These are phyloP conservation scores for Oryza glumipatula DNA, from an alignment of 176 grass and related monocot species.

Conservation along the genomic window DNA sequence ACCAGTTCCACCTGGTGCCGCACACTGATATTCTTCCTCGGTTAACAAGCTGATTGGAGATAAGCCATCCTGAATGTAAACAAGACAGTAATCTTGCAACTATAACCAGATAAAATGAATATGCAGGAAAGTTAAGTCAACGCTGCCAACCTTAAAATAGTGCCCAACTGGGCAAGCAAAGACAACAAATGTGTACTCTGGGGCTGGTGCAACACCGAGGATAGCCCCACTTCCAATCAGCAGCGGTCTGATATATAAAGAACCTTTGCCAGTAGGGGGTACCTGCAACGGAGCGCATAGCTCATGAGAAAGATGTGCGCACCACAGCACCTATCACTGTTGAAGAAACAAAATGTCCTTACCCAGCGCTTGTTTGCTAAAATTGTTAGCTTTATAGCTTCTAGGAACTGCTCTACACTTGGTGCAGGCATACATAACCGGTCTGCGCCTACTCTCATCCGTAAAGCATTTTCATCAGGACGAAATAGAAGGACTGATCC, in stretches of 20 bases:
- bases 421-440: slow-evolving; percentile 88
- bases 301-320: slow-evolving; percentile 19
- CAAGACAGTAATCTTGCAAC: slow-evolving; percentile 9
- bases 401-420: slow-evolving; percentile 73
- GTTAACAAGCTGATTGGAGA: slow-evolving; percentile 84
- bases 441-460: slow-evolving; percentile 72
- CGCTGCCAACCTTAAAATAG: slow-evolving; percentile 78
- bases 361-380: slow-evolving; percentile 91
- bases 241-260: slow-evolving; percentile 86
- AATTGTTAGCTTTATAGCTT: slow-evolving; percentile 76
- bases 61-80: slow-evolving; percentile 71
- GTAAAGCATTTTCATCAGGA: slow-evolving; percentile 70
- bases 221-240: slow-evolving; percentile 82
- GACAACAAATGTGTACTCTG: slow-evolving; percentile 80
- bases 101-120: slow-evolving; percentile 15
- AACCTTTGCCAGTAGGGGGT: slow-evolving; percentile 84
- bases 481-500: slow-evolving; percentile 80
- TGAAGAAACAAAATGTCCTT: slow-evolving; percentile 41
- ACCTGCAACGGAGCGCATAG: slow-evolving; percentile 51
- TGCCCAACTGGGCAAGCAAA: slow-evolving; percentile 91
- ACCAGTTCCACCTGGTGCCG: slow-evolving; percentile 86
- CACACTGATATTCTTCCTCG: slow-evolving; percentile 85
- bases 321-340: background rate
- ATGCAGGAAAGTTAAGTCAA: background rate
- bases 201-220: slow-evolving; percentile 85